phyloP scores from a whole-genome alignment of 225 moss, liverwort and hornwort species.

The Marchantia paleacea region DNA sequence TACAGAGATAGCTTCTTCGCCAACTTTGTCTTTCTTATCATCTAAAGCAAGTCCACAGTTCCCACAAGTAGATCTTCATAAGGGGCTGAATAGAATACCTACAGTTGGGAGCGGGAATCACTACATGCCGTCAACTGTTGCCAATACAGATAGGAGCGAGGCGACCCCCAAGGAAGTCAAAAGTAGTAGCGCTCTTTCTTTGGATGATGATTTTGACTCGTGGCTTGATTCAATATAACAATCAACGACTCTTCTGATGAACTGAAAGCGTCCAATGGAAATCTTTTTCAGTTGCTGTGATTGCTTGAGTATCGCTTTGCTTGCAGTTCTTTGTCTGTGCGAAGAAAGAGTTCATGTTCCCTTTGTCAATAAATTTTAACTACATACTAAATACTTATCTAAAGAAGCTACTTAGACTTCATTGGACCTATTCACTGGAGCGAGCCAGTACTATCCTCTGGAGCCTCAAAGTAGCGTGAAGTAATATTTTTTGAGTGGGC shows the following conservation, averaged over 20 bases:
- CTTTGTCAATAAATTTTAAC: not conserved
- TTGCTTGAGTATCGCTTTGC: not conserved
- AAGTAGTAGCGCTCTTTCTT: not conserved
- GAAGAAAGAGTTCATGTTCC: not conserved
- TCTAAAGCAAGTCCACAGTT: not conserved
- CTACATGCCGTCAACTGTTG: not conserved
- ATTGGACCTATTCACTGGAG: too few relatives aligned
- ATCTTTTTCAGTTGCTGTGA: not conserved
- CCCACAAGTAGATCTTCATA: not conserved
- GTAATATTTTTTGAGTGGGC: too few relatives aligned
- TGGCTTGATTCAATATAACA: slow-evolving; percentile 46
- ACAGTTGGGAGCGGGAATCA: not conserved
- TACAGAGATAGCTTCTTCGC: not conserved
- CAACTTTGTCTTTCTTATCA: not conserved
- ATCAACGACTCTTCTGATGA: not conserved
- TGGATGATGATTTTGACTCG: slow-evolving; percentile 46
- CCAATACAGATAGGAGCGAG: slow-evolving; percentile 1
- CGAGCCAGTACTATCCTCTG: too few relatives aligned
- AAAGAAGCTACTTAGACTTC: too few relatives aligned
- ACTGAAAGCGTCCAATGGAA: not conserved
- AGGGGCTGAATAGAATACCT: not conserved
- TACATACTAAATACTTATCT: too few relatives aligned
- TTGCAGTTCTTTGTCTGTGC: not conserved
- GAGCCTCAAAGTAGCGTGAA: too few relatives aligned
- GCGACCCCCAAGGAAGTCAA: not conserved